Evolutionary conservation across 768 basidiomycete species (phyloP).

Genomic region (Epithele typhae): DNA sequence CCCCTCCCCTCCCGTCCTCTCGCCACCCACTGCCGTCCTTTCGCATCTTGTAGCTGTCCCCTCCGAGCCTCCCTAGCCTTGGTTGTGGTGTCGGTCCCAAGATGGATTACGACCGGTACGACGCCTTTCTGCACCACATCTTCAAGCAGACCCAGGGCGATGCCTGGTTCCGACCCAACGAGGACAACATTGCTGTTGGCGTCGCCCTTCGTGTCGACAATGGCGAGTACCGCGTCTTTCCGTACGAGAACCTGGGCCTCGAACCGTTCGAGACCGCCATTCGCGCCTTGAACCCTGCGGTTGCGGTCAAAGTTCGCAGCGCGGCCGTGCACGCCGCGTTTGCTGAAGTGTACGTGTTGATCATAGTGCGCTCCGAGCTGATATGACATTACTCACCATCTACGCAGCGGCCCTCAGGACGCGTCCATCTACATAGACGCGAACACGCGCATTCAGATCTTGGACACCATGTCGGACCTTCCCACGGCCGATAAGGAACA

Average conservation of each 20-base stretch:
- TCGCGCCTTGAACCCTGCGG: constrained; percentile 47
- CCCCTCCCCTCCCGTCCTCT: constrained; percentile 1
- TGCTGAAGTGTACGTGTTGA: constrained; percentile 36
- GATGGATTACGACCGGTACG: constrained; percentile 40
- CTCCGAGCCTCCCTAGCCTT: constrained; percentile 3
- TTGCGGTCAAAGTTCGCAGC: constrained; percentile 49
- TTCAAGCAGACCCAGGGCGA: constrained; percentile 46
- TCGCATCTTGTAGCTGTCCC: constrained; percentile 1
- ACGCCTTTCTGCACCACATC: constrained; percentile 40
- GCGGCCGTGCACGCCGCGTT: constrained; percentile 49
- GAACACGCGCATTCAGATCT: constrained; percentile 74
- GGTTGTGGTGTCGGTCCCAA: constrained; percentile 1
- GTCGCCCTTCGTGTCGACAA: constrained; percentile 46
- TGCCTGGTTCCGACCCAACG: constrained; percentile 51
- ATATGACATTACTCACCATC: too few species aligned
- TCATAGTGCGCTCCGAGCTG: too few species aligned
- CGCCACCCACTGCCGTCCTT: constrained; percentile 3
- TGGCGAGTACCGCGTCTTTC: constrained; percentile 50
- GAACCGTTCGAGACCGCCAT: constrained; percentile 54
- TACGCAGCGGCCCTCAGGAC: constrained; percentile 27
- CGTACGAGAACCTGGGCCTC: constrained; percentile 48
- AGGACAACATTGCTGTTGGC: constrained; percentile 41
- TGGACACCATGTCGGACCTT: constrained; percentile 74
- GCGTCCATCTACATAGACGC: constrained; percentile 42
- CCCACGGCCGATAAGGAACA: constrained; percentile 56